Evolutionary conservation across 495 filamentous ascomycete species (phyloP), one percentile per base, ranked within the genome.

Genomic region (Hypoxylon subgilvum): DNA sequence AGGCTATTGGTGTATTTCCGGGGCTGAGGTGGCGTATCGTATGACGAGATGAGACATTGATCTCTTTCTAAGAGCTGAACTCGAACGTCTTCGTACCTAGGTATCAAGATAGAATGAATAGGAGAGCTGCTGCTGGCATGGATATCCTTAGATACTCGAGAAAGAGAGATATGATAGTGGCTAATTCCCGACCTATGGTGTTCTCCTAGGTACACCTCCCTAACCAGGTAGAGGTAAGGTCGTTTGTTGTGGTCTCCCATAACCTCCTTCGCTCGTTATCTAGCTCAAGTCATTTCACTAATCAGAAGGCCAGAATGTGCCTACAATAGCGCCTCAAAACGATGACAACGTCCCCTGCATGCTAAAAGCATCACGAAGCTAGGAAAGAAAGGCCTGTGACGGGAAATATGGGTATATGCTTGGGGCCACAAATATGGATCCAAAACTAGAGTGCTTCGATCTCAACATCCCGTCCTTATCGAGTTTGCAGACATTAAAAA

Each of bases 11-110:
- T 7, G 51, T 30, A 13, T n/a, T 18, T 27, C 8, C 0, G 35
- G 16, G 31, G 47, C 52, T 52, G 60, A 49, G 16, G 41, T 48
- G 48, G 60, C 48, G 35, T 49, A 49, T 49, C 42, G 47, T 63
- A 44, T 36, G 60, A 49, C 23, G n/a, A 41, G 16, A 39, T 5
- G 6, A 8, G 19, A 14, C 31, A 36, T 23, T 36, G 2, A 2
- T 21, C 13, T 36, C 17, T 48, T 48, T 48, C 27, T 6, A 9
- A 3, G 10, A 56, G 52, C 41, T 55, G 31, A 39, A 36, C 2
- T 18, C 31, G 21, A 12, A 46, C 16, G 18, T 34, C n/a, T 10
- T 13, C 22, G n/a, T 34, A 27, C 23, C 32, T 35, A 17, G 35
- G 35, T 19, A n/a, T 16, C 12, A 44, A 22, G 16, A 40, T 10